These are phyloP conservation scores for Paraphaeosphaeria minitans DNA, from an alignment of 2,329 filamentous ascomycete species.

Conservation along the genomic window DNA sequence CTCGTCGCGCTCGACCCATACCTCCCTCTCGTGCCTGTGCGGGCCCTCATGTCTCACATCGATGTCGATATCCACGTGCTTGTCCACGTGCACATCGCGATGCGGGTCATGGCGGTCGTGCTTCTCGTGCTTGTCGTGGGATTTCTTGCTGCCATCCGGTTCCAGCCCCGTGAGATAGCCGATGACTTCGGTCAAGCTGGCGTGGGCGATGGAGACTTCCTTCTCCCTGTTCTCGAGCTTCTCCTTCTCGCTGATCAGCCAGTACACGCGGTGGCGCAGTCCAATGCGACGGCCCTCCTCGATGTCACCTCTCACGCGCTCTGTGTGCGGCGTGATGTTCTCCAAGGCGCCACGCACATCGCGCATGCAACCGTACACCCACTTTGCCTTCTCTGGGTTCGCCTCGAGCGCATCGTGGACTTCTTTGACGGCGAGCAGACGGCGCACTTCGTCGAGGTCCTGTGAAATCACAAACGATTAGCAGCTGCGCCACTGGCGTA, in stretches of 20 bases:
- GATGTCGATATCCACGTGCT: conserved; percentile 39
- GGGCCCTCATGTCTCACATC: conserved; percentile 33
- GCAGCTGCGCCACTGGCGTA: neutral
- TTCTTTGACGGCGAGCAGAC: conserved; percentile 44
- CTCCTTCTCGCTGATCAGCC: conserved; percentile 48
- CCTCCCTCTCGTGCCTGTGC: conserved; percentile 20
- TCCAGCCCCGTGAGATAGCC: conserved; percentile 43
- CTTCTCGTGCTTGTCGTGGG: conserved; percentile 11
- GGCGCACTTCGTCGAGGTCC: conserved; percentile 46
- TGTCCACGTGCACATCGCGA: conserved; percentile 18
- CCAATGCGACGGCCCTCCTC: conserved; percentile 44
- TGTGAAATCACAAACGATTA: neutral
- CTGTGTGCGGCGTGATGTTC: conserved; percentile 45
- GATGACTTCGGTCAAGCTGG: conserved; percentile 43
- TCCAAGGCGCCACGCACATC: conserved; percentile 45
- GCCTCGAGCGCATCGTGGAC: conserved; percentile 45
- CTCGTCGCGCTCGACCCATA: conserved; percentile 31
- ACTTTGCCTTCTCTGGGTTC: conserved; percentile 45
- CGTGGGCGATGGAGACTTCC: conserved; percentile 41
- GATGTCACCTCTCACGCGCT: conserved; percentile 42
- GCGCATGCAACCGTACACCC: conserved; percentile 46
- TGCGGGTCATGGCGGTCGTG: conserved; percentile 28
- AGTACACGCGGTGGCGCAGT: conserved; percentile 44
- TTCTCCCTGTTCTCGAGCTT: conserved; percentile 46
- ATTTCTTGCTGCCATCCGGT: conserved; percentile 28